Percentiles rank a stretch among this genome's conserved stretches.
These are phyloP conservation scores for Gentiana dahurica DNA, from an alignment of 257 asterid species.

Conservation along the genomic window DNA sequence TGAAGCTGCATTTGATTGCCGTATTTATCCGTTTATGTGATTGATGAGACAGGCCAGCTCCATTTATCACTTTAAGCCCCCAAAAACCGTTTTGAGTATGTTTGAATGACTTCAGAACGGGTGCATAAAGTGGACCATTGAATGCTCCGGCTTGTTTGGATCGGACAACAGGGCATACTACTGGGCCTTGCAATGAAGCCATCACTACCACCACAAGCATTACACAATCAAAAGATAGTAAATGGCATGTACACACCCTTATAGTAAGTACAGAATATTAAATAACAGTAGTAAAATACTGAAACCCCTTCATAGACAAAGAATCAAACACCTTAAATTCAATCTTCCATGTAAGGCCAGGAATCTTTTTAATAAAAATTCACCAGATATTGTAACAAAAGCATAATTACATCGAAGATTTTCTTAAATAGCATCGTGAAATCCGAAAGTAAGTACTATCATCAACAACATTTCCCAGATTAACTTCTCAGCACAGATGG, in stretches of 20 bases:
- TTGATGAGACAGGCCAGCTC: constrained; percentile 17
- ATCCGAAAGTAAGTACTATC: no score
- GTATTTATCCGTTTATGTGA: constrained; percentile 20
- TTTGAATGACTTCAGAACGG: constrained; percentile 37
- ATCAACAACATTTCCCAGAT: no score
- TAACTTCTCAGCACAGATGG: no score
- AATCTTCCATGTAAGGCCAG: no score
- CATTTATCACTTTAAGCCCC: constrained; percentile 38
- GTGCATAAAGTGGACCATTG: constrained; percentile 31
- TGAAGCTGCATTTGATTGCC: constrained; percentile 46
- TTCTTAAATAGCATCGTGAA: no score
- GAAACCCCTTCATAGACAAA: no score
- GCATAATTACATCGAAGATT: no score
- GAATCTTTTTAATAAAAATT: no score
- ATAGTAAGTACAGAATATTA: neutral
- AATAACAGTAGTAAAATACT: neutral
- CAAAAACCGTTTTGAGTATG: constrained; percentile 34
- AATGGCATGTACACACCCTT: neutral
- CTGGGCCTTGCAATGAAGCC: constrained; percentile 68
- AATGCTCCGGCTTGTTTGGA: constrained; percentile 43
- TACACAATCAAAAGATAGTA: constrained; percentile 8
- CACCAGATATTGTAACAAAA: no score
- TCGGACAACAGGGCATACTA: constrained; percentile 53
- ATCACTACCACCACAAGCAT: constrained; percentile 28
- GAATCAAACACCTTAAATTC: no score